Evolutionary conservation across 2,329 filamentous ascomycete species (phyloP), one percentile per base, ranked within the genome.

Genomic region (Colletotrichum sp.): DNA sequence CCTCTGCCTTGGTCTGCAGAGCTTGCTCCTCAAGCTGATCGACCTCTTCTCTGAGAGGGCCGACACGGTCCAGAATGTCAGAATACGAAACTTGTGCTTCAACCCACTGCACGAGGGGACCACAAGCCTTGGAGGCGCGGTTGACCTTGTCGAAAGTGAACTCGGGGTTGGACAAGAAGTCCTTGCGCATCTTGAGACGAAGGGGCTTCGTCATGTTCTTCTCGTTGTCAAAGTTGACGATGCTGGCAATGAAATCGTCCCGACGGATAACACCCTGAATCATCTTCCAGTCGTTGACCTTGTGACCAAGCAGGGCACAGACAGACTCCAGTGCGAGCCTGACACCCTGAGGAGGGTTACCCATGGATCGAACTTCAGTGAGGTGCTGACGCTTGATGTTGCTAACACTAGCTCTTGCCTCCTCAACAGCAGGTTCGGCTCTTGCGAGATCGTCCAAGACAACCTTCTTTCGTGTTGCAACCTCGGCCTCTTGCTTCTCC

Each of bases 301-400:
- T 97, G 85, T 98, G 95, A 16, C 96, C 96, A 69, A 99, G 91
- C 62, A 99, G 86, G 1, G 96, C 97, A 86, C 97, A 98, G 8
- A 99, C 97, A n/a, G 97, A 95, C 81, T 98, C 96, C 72, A 99
- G 89, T 3, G 97, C 95, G 78, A 98, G 91, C 80, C 95, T 93
- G 78, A 99, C 97, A 87, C 95, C 95, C 78, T 92, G 89, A 11
- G 97, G 97, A 8, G 97, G 97, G 79, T 95, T 97, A 77, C 93
- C 92, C 97, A 99, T 98, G 77, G 96, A 98, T 81, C 97, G 92
- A 65, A 99, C 96, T 91, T 99, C 97, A 15, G 96, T 98, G 77
- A 99, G 89, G 83, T 99, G 97, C 82, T 98, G 95, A 81, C 94
- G 92, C 88, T 98, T 99, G 87, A 99, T 99, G 87, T 97, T 98